Percentiles rank a stretch among this genome's conserved stretches.
Evolutionary conservation across 768 basidiomycete genomes (phyloP).

Genomic region (Boletellus ananas): DNA sequence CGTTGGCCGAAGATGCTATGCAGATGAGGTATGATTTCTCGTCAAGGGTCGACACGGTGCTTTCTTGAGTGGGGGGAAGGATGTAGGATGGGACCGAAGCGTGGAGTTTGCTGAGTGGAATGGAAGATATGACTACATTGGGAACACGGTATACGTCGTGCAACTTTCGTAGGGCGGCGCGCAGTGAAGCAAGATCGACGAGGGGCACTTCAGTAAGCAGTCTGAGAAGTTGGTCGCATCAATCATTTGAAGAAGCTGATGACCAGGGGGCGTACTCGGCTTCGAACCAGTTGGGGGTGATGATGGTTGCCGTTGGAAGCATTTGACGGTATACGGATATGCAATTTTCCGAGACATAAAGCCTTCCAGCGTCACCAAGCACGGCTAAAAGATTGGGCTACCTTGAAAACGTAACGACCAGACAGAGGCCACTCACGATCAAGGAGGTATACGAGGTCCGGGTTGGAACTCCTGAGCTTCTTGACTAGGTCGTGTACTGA

Average conservation of each 20-base stretch:
- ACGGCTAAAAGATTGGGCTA: constrained; percentile 56
- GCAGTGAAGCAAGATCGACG: constrained; percentile 61
- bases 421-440: constrained; percentile 65
- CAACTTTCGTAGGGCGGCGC: constrained; percentile 62
- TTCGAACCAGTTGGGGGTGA: constrained; percentile 98
- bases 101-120: constrained; percentile 68
- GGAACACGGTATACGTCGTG: constrained; percentile 76
- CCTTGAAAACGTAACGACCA: neutral
- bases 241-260: neutral
- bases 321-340: constrained; percentile 81
- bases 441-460: constrained; percentile 75
- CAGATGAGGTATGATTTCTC: constrained; percentile 64
- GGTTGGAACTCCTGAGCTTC: constrained; percentile 54
- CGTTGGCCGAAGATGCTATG: constrained; percentile 59
- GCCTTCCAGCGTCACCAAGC: constrained; percentile 83
- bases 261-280: constrained; percentile 61
- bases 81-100: constrained; percentile 47
- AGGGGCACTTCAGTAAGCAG: constrained; percentile 72
- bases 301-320: constrained; percentile 82
- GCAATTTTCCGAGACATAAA: constrained; percentile 87
- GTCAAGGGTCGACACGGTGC: constrained; percentile 4
- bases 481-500: constrained; percentile 61
- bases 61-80: constrained; percentile 20
- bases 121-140: constrained; percentile 89
- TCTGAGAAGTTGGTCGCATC: constrained; percentile 37